Base-by-base conservation (phyloP, 768 basidiomycete genomes). In the Pleurotus tuoliensis region DNA sequence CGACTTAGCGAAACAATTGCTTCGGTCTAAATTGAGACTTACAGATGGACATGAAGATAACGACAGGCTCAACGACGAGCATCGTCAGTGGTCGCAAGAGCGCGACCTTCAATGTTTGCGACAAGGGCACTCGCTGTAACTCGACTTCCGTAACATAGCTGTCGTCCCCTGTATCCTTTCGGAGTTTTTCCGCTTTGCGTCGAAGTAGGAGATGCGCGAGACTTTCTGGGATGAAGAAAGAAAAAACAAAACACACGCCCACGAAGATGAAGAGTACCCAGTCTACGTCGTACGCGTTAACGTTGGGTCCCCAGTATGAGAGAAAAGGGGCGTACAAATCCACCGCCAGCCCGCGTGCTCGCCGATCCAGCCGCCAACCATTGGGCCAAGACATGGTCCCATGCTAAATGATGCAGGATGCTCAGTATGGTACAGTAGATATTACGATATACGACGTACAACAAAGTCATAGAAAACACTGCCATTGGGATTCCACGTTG, bases 141-240 rank as follows among this genome's bases (percentile, higher is more conserved):
- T 78, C 76, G 8, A 72, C 69, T 41, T 76, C 65, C 20, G 70
- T 72, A 34, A 66, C 64, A 24, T 72, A 69, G 8, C 66, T 65
- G 30, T 66, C 60, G 45, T 73, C 70, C 13, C 73, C 73, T 2
- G 71, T 73, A n/a, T 71, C 65, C 57, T 74, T 76, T 15, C 76
- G 71, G 6, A 82, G 63, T 18, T 57, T 64, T 18, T 64, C 62
- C 13, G 79, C 81, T 51, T 78, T 77, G 22, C 67, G 62, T 5
- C 69, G 70, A 7, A 83, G 73, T 9, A 83, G 59, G 4, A 75
- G 66, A 1, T 81, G 77, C 0, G 76, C 76, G 48, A 80, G 77
- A 1, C 79, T 81, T 64, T 83, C 81, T 13, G 79, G 78, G n/a
- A 80, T 74, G 59, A 79, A 68, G 46, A 79, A 59, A 3, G 73